Conservation (phyloP, 805 yeast genomes). For the Metschnikowia anglica region DNA sequence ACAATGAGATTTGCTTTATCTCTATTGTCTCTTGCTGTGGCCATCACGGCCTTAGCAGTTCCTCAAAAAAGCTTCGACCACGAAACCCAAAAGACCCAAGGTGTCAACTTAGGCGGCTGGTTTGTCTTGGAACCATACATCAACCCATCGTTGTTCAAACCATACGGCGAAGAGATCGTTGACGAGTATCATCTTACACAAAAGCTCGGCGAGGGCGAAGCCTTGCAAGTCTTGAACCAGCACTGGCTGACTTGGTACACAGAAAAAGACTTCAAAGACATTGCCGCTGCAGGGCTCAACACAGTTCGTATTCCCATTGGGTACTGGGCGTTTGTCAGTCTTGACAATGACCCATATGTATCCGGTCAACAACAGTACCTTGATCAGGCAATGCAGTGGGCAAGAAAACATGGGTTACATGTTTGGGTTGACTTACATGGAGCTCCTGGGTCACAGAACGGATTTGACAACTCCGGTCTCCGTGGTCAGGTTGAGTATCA, state of each 20-base stretch:
- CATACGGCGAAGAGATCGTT: conserved; percentile 50
- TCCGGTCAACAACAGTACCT: conserved; percentile 74
- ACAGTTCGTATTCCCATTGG: conserved; percentile 90
- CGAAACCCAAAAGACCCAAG: conserved; percentile 44
- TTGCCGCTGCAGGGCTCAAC: conserved; percentile 67
- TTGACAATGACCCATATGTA: conserved; percentile 78
- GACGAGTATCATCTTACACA: conserved; percentile 77
- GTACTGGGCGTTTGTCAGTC: conserved; percentile 80
- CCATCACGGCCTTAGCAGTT: conserved; percentile 12
- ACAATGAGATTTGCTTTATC: conserved; percentile 12
- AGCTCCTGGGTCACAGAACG: conserved; percentile 96
- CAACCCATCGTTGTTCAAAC: conserved; percentile 71
- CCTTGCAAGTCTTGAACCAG: conserved; percentile 44
- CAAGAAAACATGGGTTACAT: conserved; percentile 55
- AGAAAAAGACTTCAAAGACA: conserved; percentile 65
- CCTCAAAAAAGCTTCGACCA: conserved; percentile 32
- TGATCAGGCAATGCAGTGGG: conserved; percentile 79
- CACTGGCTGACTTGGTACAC: conserved; percentile 84
- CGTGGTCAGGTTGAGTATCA: conserved; percentile 48
- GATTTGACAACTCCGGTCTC: conserved; percentile 90
- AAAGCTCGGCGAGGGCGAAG: conserved; percentile 58
- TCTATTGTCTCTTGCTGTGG: conserved; percentile 14
- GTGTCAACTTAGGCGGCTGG: conserved; percentile 91
- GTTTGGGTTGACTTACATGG: conserved; percentile 95
- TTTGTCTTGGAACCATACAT: conserved; percentile 83